phyloP scores from a whole-genome alignment of 345 rosid genomes.

The Carallia pectinifolia region DNA sequence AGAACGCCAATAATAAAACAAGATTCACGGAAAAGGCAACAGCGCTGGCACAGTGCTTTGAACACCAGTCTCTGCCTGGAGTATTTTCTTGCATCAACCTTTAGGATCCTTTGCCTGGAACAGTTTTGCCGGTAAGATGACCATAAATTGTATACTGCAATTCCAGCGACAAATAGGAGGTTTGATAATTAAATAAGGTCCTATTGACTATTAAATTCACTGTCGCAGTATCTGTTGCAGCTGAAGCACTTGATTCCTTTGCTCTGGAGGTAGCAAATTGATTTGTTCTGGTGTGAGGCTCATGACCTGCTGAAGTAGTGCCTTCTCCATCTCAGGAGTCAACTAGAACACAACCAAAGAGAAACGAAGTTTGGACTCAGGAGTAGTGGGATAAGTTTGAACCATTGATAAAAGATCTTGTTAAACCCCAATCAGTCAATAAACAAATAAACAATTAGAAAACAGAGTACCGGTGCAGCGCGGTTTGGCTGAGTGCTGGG shows the following conservation, averaged over 20 bases:
- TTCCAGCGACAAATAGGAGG: background rate
- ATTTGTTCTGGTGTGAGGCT: slow-evolving; percentile 95
- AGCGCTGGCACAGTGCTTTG: too few relatives aligned
- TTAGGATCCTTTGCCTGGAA: background rate
- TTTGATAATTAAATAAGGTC: background rate
- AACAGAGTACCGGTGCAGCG: slow-evolving; percentile 51
- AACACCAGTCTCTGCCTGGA: too few relatives aligned
- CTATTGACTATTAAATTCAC: slow-evolving; percentile 25
- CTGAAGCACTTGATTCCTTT: slow-evolving; percentile 91
- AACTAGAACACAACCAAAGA: slow-evolving; percentile 44
- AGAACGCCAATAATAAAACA: too few relatives aligned
- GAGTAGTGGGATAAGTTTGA: background rate
- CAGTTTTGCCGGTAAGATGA: background rate
- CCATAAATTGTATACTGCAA: background rate
- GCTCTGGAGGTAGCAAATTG: slow-evolving; percentile 79
- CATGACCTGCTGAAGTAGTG: slow-evolving; percentile 96
- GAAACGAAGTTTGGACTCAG: background rate
- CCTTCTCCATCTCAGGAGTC: slow-evolving; percentile 94
- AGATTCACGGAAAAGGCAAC: too few relatives aligned
- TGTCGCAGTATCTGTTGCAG: slow-evolving; percentile 92
- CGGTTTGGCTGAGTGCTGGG: slow-evolving; percentile 61
- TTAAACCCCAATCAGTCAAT: background rate
- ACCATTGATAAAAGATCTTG: background rate
- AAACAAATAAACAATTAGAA: background rate
- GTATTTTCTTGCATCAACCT: background rate